A percentile compares a stretch with the other conserved stretches of the same genome.
Conservation (phyloP, 371 early-diverging fungal species). For the Lichtheimia corymbifera region DNA sequence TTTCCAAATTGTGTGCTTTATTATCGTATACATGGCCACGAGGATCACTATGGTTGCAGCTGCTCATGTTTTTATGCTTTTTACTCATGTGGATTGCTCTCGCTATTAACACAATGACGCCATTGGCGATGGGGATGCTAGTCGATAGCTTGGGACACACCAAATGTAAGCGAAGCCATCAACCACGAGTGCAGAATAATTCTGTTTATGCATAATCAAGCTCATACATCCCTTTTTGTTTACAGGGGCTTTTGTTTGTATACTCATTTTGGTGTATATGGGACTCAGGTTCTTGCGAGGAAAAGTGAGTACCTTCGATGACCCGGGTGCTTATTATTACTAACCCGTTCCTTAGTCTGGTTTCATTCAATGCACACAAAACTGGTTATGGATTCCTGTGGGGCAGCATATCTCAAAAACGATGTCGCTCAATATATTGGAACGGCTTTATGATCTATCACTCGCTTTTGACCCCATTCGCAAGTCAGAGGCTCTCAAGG, state of each 20-base stretch:
- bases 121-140: conserved; percentile 75
- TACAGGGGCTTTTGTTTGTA: conserved; percentile 50
- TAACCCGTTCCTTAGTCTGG: conserved; percentile 48
- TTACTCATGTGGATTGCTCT: conserved; percentile 69
- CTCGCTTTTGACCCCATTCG: conserved; percentile 86
- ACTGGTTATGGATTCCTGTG: conserved; percentile 87
- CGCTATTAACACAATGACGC: conserved; percentile 79
- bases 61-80: conserved; percentile 68
- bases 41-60: conserved; percentile 58
- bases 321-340: too few relatives aligned
- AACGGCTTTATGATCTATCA: conserved; percentile 82
- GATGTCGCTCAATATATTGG: conserved; percentile 82
- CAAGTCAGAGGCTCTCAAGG: conserved; percentile 87
- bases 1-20: conserved; percentile 36
- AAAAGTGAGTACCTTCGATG: conserved; percentile 34
- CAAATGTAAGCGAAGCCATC: conserved; percentile 17
- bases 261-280: conserved; percentile 69
- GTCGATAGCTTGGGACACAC: conserved; percentile 59
- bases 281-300: conserved; percentile 76
- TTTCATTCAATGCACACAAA: conserved; percentile 75
- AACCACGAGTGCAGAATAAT: neutral
- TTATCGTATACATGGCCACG: conserved; percentile 87
- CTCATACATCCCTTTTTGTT: conserved; percentile 2
- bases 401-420: conserved; percentile 85
- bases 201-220: too few relatives aligned